Evolutionary conservation across 2,329 filamentous ascomycete genomes (phyloP).

Genomic region (Cadophora malorum): DNA sequence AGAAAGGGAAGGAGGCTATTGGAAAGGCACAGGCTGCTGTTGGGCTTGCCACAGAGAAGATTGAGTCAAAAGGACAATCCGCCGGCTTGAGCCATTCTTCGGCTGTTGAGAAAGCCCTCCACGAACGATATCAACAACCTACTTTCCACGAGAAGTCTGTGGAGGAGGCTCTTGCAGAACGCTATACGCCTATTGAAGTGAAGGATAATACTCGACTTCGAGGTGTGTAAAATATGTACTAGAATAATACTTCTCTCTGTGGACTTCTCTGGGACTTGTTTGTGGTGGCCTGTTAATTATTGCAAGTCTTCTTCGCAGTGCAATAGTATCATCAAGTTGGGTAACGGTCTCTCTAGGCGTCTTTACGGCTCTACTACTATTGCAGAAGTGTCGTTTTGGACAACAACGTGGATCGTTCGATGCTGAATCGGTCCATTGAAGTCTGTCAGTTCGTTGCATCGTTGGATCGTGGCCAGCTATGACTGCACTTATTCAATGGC

Average conservation of each 20-base stretch:
- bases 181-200: conserved; percentile 56
- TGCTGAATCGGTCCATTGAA: too few species aligned
- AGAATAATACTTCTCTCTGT: conserved; percentile 17
- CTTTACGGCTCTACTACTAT: too few species aligned
- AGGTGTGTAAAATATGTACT: conserved; percentile 42
- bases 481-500: neutral
- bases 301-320: neutral
- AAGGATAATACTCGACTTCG: conserved; percentile 47
- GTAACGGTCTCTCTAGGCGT: neutral
- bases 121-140: conserved; percentile 57
- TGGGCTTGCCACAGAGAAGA: conserved; percentile 48
- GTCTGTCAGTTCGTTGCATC: too few species aligned
- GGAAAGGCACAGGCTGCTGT: conserved; percentile 50
- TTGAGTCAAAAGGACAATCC: conserved; percentile 50
- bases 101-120: conserved; percentile 55
- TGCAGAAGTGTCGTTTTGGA: neutral
- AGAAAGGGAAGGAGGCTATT: conserved; percentile 47
- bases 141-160: conserved; percentile 54
- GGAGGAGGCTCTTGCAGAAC: conserved; percentile 59
- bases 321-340: too few species aligned
- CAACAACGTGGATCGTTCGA: too few species aligned
- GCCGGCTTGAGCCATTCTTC: conserved; percentile 31
- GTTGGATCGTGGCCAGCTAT: neutral
- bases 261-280: neutral
- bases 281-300: neutral